Percentiles rank a stretch among this genome's conserved stretches.
Evolutionary conservation across 1,139 yeast species (phyloP).

Genomic region (Lodderomyces beijingensis): DNA sequence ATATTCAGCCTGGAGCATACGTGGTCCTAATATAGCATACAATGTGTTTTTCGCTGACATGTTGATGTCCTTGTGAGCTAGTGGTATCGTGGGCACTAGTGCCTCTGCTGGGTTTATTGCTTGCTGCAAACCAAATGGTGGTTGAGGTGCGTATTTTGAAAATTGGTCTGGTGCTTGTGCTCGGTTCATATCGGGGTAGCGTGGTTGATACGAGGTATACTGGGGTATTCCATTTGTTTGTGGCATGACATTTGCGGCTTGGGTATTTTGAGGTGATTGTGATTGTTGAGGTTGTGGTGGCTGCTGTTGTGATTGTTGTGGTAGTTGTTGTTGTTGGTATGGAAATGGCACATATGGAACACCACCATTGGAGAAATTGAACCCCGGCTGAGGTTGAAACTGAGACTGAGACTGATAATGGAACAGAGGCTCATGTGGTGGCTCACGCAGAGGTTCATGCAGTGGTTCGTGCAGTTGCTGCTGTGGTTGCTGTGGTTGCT

Average conservation of each 20-base stretch:
- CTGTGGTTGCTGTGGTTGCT: background rate
- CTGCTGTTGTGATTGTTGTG: background rate
- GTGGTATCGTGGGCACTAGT: conserved; percentile 1
- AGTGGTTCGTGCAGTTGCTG: background rate
- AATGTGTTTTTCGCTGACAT: conserved; percentile 23
- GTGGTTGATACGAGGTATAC: too few relatives aligned
- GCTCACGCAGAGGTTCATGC: background rate
- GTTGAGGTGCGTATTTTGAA: conserved; percentile 2
- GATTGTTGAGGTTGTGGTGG: background rate
- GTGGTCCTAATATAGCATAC: conserved; percentile 23
- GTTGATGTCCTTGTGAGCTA: conserved; percentile 13
- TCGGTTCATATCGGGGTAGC: background rate
- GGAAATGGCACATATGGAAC: background rate
- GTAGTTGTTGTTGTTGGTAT: background rate
- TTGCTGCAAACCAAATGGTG: too few relatives aligned
- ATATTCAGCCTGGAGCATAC: conserved; percentile 21
- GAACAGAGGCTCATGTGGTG: background rate
- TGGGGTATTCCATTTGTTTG: too few relatives aligned
- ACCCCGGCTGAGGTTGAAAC: background rate
- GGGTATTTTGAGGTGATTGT: background rate
- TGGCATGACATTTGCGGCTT: too few relatives aligned
- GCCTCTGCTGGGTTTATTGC: background rate
- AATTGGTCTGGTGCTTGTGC: background rate
- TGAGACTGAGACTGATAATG: background rate
- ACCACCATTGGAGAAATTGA: too few relatives aligned